Percentiles rank a stretch among this genome's conserved stretches.
phyloP scores from a whole-genome alignment of 2,329 filamentous ascomycete genomes.

The Cladosporium sphaerospermum region DNA sequence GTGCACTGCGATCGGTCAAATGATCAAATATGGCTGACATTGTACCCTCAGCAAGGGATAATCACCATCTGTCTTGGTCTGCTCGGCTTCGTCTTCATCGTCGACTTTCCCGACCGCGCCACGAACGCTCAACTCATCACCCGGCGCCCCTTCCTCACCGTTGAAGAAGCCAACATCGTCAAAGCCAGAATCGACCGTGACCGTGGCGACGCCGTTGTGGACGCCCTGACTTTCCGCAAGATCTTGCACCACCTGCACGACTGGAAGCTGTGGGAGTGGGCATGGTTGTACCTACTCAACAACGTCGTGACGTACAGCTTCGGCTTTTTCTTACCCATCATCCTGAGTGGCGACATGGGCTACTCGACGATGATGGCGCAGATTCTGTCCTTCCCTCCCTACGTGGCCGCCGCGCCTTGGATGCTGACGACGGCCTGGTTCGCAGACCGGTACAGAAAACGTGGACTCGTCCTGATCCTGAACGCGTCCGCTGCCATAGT shows the following conservation, averaged over 20 bases:
- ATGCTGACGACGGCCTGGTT: slow-evolving; percentile 22
- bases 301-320: slow-evolving; percentile 70
- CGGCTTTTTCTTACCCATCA: slow-evolving; percentile 68
- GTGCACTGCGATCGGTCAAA: neutral
- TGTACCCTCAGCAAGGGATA: slow-evolving; percentile 16
- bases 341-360: slow-evolving; percentile 50
- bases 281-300: slow-evolving; percentile 51
- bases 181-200: slow-evolving; percentile 13
- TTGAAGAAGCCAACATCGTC: slow-evolving; percentile 9
- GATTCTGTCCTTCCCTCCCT: slow-evolving; percentile 29
- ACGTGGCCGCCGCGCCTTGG: slow-evolving; percentile 27
- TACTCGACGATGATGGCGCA: slow-evolving; percentile 37
- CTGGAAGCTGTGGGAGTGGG: slow-evolving; percentile 50
- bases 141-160: slow-evolving; percentile 17
- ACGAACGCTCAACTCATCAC: slow-evolving; percentile 17
- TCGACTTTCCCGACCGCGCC: slow-evolving; percentile 17
- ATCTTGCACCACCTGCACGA: slow-evolving; percentile 44
- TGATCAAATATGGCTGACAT: neutral
- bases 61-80: slow-evolving; percentile 12
- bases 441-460: slow-evolving; percentile 18
- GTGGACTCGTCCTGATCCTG: slow-evolving; percentile 18
- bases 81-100: slow-evolving; percentile 8
- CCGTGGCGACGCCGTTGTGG: slow-evolving; percentile 10
- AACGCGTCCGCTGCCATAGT: slow-evolving; percentile 22
- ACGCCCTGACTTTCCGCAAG: slow-evolving; percentile 26